Base-by-base conservation (phyloP, 768 basidiomycete genomes). In the Leccinum aurantiacum region DNA sequence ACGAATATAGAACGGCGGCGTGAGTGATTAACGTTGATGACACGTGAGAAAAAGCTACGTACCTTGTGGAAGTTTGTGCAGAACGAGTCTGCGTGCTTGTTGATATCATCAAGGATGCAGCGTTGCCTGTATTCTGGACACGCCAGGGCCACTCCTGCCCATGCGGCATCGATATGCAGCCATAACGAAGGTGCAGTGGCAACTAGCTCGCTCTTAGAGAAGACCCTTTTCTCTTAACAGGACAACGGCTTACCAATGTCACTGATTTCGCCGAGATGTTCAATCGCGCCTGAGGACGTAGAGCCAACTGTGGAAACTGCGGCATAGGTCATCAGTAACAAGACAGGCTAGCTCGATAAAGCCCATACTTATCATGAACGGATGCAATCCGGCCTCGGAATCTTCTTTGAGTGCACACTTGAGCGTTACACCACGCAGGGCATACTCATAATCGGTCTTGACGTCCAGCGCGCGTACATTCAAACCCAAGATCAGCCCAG, bases 21-120 rank as follows among this genome's bases (percentile, higher is more conserved):
- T 52, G 3, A 33, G 55, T 3, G 13, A 9, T 44, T 22, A 60
- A 49, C 7, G 4, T 46, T 22, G 11, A n/a, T 6, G 15, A 41
- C 11, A 33, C 17, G 11, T 19, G 25, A 46, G n/a, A 22, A 6
- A 7, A 44, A 22, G 17, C 14, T n/a, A 29, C 57, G 7, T 44
- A 84, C 90, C 80, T 98, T 98, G 78, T 97, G 95, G 72, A 95
- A 89, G 70, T 98, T 97, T 5, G 89, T 88, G 71, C 89, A 91
- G 75, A 95, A 88, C 0, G 91, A 93, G 65, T 91, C 80, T 0
- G 86, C 90, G 59, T 85, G 82, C 37, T 79, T 74, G 73, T 98
- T 98, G 65, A 95, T 86, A 2, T 84, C 83, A 4, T 82, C 74
- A 14, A 96, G 78, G 54, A 83, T 80, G 6, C 88, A 82, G 10